Base-by-base conservation (phyloP, 139 green algal species). In the Tetraselmis chui region DNA sequence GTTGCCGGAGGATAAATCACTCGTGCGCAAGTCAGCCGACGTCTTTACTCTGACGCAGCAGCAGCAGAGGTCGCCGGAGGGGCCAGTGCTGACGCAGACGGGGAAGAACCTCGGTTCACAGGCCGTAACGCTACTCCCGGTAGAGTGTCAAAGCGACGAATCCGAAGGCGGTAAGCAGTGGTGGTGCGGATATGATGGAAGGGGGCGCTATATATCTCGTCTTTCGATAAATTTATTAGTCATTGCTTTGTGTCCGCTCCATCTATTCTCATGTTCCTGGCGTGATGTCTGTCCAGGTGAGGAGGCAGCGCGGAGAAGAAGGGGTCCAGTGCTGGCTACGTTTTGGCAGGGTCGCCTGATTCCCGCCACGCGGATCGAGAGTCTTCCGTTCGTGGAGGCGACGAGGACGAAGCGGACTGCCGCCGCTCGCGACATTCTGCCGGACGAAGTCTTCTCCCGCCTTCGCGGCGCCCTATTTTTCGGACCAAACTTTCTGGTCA, bases 401-500 rank as follows among this genome's bases (percentile, higher is more conserved):
- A 81, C 94, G 75, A 84, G 87, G 0, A 24, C 29, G 18, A 94
- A 93, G 81, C 79, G 87, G 28, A 89, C n/a, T 1, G 85, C 90
- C 2, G 82, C 85, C 23, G 78, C 59, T 2, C 85, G 83, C 80
- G 93, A 96, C 81, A 45, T 81, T 1, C 78, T 96, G 28, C 93
- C 93, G 22, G 91, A 96, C 30, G 91, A 94, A 59, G 91, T 89
- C 0, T 94, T 95, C 79, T 29, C 67, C n/a, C 86, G 92, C 25
- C 58, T 92, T 59, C 84, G 93, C 0, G 93, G 93, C 45, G 86
- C 89, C 23, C 93, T 96, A 22, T 96, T 96, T 87, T 93, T 96
- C 59, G 93, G 92, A 18, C 91, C 92, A 0, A 81, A 80, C 28
- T 96, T 94, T 84, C 82, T 83, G 23, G 92, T 96, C 27, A 96